Base-by-base conservation (phyloP, 495 filamentous ascomycete species). In the Penicillium arizonense region DNA sequence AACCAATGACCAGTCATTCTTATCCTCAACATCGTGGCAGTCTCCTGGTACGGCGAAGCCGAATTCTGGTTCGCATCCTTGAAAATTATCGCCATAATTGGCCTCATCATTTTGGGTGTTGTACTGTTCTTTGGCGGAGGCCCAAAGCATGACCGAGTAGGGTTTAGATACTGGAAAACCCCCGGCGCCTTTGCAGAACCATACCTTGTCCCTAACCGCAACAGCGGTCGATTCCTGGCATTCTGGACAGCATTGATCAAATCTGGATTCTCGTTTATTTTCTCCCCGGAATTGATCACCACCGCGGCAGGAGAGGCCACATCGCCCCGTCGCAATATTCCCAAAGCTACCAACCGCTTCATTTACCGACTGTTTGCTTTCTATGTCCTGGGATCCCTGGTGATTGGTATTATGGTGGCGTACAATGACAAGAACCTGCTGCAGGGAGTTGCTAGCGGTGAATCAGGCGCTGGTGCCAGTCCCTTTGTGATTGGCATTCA, bases 341-440 rank as follows among this genome's bases (percentile, higher is more conserved):
- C 90, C 38, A 80, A 81, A 58, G 91, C 91, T 9, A 84, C 86
- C 11, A 87, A 84, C 44, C 84, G 89, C 43, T 88, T 89, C 47
- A 91, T 96, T 70, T 90, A 87, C 77, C 87, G 90, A 57, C 87
- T 96, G 52, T 67, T 86, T 51, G 79, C 91, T 66, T 95, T 95
- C 70, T 95, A 94, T 65, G 63, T 78, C 36, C 53, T 82, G 7
- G 78, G 77, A 2, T 71, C 73, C 18, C 67, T 85, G 37, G 74
- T 76, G 1, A 82, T 84, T 48, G 81, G 82, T 28, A 71, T 85
- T 4, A 71, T 74, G 9, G 71, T 80, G 13, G 75, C 74, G 13
- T 71, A 70, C 55, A 74, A 81, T 32, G 81, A 89, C 52, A 33
- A 52, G 4, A 53, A 58, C 16, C 78, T 92, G 10, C 73, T 88